Base-by-base conservation (phyloP, 768 basidiomycete genomes). In the Candolleomyces eurysporus region DNA sequence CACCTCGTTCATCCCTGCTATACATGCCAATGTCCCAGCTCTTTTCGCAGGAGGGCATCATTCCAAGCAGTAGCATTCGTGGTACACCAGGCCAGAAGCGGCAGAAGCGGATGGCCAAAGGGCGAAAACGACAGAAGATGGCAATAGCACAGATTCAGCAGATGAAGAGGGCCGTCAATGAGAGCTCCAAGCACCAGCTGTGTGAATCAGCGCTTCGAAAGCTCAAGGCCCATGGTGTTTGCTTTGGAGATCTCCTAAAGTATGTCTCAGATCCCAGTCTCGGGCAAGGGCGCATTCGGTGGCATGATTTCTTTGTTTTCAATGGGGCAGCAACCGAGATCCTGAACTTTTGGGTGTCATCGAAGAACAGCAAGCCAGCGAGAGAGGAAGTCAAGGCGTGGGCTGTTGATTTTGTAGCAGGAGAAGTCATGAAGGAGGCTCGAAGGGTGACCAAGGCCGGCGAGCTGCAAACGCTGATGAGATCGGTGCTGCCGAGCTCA, bases 221-320 rank as follows among this genome's bases (percentile, higher is more conserved):
- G 14, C 43, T 68, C 10, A 16, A 56, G 8, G n/a, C 50, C 2
- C 51, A 60, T 13, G 61, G 63, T 1, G 30, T 67, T 19, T 46
- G 49, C 0, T 58, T 73, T 40, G 64, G 66, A 1, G 59, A 72
- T 4, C 59, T 71, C 13, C 54, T 75, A 16, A 43, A 67, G 3
- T 71, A 69, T 60, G 60, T 75, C 2, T 72, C 69, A 22, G 65
- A 74, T 59, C 73, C 74, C 0, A 30, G 39, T 0, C 61, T 67
- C 32, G 54, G 57, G 13, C 55, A 65, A 21, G 66, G 71, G 2
- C 17, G 48, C 0, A 43, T 58, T 1, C 67, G 70, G 10, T 74
- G 65, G 63, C 30, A 68, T 0, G 63, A 71, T 4, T 71, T 76
- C 48, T 74, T 75, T 42, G 17, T 26, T 5, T 6, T 52, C 11